Evolutionary conservation across 306 rosid genomes (phyloP).

Genomic region (Medicago ruthenica): DNA sequence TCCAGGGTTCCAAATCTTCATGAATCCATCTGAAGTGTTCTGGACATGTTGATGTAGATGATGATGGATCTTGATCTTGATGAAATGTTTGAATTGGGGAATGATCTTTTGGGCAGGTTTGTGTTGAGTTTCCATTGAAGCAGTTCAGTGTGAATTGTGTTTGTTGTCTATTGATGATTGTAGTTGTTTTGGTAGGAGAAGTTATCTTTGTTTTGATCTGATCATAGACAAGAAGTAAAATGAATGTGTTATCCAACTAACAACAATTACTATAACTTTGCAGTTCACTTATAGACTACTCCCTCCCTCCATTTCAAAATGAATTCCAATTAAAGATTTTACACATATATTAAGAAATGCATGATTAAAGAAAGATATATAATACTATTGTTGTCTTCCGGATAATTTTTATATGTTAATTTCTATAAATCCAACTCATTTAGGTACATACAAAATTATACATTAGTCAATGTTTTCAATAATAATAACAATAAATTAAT

Average conservation of each 20-base stretch:
- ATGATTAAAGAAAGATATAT: too few relatives aligned
- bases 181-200: constrained; percentile 1
- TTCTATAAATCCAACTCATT: too few relatives aligned
- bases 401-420: too few relatives aligned
- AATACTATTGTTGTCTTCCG: too few relatives aligned
- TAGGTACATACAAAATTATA: too few relatives aligned
- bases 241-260: neutral
- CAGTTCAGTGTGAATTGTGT: neutral
- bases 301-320: too few relatives aligned
- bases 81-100: neutral
- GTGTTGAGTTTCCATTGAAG: constrained; percentile 12
- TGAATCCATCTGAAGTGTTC: constrained; percentile 59
- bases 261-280: too few relatives aligned
- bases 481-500: too few relatives aligned
- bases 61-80: neutral
- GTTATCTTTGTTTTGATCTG: constrained; percentile 36
- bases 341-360: too few relatives aligned
- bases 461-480: too few relatives aligned
- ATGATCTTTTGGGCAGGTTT: neutral
- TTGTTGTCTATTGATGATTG: constrained; percentile 5
- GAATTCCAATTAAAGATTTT: too few relatives aligned
- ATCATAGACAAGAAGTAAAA: neutral
- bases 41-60: constrained; percentile 43
- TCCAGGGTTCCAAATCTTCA: constrained; percentile 61
- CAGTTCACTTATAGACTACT: too few relatives aligned